phyloP scores from a whole-genome alignment of 768 basidiomycete species.

The Crassisporium funariophilum region DNA sequence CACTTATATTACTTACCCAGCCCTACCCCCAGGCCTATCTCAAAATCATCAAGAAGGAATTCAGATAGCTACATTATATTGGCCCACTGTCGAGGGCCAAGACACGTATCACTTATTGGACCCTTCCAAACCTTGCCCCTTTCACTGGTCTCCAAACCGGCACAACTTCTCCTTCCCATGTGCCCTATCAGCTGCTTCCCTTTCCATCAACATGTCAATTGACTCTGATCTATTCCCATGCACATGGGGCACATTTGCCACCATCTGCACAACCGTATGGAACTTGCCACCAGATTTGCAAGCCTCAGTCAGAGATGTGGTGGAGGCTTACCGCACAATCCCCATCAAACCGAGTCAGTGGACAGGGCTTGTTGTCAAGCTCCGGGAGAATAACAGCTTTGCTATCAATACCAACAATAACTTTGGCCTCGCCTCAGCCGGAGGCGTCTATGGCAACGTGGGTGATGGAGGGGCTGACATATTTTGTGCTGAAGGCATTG shows the following conservation, averaged over 20 bases:
- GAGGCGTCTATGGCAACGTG: slow-evolving; percentile 27
- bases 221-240: slow-evolving; percentile 36
- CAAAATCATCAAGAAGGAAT: not conserved
- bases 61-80: not conserved
- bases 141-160: not conserved
- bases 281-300: slow-evolving; percentile 39
- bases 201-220: slow-evolving; percentile 37
- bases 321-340: slow-evolving; percentile 39
- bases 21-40: not conserved
- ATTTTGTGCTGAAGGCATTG: slow-evolving; percentile 24
- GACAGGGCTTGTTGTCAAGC: slow-evolving; percentile 31
- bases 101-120: not conserved
- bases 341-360: slow-evolving; percentile 35
- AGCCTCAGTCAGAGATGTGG: slow-evolving; percentile 37
- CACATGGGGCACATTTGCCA: slow-evolving; percentile 45
- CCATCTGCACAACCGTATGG: slow-evolving; percentile 28
- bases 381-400: slow-evolving; percentile 19
- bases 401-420: slow-evolving; percentile 23
- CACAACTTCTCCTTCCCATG: slow-evolving; percentile 29
- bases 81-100: not conserved
- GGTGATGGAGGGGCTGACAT: slow-evolving; percentile 24
- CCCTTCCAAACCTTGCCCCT: not conserved
- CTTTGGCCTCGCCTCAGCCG: slow-evolving; percentile 25
- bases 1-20: no score
- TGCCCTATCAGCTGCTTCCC: slow-evolving; percentile 1